These are phyloP conservation scores for Phylloporus rhodoxanthus DNA, from an alignment of 768 basidiomycete genomes.

Conservation along the genomic window DNA sequence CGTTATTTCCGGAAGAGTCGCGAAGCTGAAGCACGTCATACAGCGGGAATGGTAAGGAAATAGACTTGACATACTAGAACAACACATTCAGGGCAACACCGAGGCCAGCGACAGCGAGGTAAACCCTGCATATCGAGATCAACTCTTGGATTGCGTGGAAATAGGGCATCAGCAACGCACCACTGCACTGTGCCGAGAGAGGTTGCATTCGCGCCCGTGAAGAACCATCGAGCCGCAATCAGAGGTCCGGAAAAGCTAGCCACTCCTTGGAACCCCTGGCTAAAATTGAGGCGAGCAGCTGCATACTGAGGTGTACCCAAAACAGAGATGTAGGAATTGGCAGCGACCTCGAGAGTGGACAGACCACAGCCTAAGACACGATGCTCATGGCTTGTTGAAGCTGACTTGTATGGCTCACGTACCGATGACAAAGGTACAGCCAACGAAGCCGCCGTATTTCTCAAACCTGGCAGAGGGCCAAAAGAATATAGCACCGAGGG, in stretches of 20 bases:
- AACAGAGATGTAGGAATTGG: slow-evolving; percentile 76
- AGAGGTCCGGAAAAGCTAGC: slow-evolving; percentile 70
- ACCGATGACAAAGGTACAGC: slow-evolving; percentile 68
- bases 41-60: not conserved
- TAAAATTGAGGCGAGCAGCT: slow-evolving; percentile 71
- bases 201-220: slow-evolving; percentile 55
- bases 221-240: slow-evolving; percentile 73
- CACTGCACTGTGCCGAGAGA: slow-evolving; percentile 66
- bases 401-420: slow-evolving; percentile 5
- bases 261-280: slow-evolving; percentile 74
- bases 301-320: slow-evolving; percentile 64
- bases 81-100: slow-evolving; percentile 56
- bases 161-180: slow-evolving; percentile 22
- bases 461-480: slow-evolving; percentile 69
- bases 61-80: slow-evolving; percentile 46
- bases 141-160: not conserved
- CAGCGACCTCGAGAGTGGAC: slow-evolving; percentile 62
- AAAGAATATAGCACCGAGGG: slow-evolving; percentile 67
- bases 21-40: slow-evolving; percentile 42
- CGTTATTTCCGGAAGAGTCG: slow-evolving; percentile 62
- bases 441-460: slow-evolving; percentile 69
- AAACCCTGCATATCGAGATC: slow-evolving; percentile 40
- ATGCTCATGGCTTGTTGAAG: not conserved
- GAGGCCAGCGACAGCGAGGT: slow-evolving; percentile 58
- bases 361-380: slow-evolving; percentile 51